Evolutionary conservation across 257 asterid species (phyloP).

Genomic region (Apocynum venetum): DNA sequence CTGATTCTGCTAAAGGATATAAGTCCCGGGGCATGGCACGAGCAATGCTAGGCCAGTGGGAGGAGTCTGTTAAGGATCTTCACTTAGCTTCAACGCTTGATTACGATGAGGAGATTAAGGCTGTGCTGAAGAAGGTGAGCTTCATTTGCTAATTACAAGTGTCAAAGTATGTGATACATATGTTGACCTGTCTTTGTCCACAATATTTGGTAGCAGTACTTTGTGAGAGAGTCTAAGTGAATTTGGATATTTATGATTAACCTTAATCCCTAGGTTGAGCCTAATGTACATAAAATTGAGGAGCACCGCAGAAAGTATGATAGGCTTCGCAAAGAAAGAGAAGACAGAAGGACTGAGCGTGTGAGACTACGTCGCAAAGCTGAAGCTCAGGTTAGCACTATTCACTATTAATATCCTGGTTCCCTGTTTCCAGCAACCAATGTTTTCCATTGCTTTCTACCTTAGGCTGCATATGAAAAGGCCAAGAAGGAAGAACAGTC

Average conservation of each 20-base stretch:
- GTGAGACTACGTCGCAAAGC: conserved; percentile 81
- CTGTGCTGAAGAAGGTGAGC: conserved; percentile 75
- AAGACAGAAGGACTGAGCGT: conserved; percentile 59
- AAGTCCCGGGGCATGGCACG: conserved; percentile 92
- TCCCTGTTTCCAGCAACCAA: background rate
- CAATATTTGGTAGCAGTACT: background rate
- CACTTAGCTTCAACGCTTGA: conserved; percentile 91
- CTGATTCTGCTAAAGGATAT: conserved; percentile 99
- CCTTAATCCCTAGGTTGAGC: conserved; percentile 63
- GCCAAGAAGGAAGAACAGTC: conserved; percentile 85
- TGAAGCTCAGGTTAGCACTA: conserved; percentile 70
- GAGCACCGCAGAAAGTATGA: conserved; percentile 90
- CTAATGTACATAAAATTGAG: conserved; percentile 88
- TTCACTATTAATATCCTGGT: background rate
- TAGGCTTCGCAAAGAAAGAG: conserved; percentile 85
- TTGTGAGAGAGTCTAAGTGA: background rate
- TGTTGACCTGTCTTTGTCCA: background rate
- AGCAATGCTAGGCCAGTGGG: conserved; percentile 94
- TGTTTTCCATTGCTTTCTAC: conserved; percentile 5
- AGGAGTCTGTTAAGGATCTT: conserved; percentile 87
- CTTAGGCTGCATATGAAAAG: conserved; percentile 92
- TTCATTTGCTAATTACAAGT: background rate
- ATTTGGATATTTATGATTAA: background rate
- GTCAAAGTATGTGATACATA: background rate
- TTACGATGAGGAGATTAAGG: conserved; percentile 87